Conservation (phyloP, 2,329 filamentous ascomycete species). For the Colletotrichum lentis region DNA sequence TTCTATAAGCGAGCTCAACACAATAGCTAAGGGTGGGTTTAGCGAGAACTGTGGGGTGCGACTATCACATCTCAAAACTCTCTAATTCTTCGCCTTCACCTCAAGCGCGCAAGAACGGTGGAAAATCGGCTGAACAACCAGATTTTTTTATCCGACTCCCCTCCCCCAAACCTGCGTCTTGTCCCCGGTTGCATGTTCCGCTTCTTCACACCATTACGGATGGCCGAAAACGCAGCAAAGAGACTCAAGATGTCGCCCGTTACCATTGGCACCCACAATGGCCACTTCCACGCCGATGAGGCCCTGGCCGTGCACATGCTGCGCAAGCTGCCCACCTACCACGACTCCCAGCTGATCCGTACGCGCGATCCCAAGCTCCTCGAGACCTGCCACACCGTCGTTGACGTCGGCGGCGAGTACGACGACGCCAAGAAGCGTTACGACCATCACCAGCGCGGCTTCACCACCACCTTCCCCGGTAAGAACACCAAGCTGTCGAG, state of each 20-base stretch:
- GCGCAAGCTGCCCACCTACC: conserved; percentile 84
- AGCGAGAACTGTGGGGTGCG: conserved; percentile 4
- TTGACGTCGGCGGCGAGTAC: conserved; percentile 97
- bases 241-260: conserved; percentile 73
- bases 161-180: not conserved
- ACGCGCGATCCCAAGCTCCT: conserved; percentile 85
- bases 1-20: not conserved
- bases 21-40: not conserved
- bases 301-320: conserved; percentile 97
- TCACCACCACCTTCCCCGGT: conserved; percentile 83
- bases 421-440: conserved; percentile 79
- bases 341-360: conserved; percentile 76
- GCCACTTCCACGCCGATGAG: conserved; percentile 99
- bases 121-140: conserved; percentile 11
- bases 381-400: conserved; percentile 87
- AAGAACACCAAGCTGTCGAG: conserved; percentile 89
- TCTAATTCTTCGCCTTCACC: conserved; percentile 31
- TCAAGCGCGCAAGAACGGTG: not conserved
- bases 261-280: conserved; percentile 93
- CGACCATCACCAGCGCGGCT: conserved; percentile 97
- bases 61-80: conserved; percentile 35
- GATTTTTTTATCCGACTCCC: not conserved
- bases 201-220: conserved; percentile 50
- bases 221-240: conserved; percentile 79
- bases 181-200: conserved; percentile 52